Base-by-base conservation (phyloP, 2,329 filamentous ascomycete species). In the Penicillium sp. region DNA sequence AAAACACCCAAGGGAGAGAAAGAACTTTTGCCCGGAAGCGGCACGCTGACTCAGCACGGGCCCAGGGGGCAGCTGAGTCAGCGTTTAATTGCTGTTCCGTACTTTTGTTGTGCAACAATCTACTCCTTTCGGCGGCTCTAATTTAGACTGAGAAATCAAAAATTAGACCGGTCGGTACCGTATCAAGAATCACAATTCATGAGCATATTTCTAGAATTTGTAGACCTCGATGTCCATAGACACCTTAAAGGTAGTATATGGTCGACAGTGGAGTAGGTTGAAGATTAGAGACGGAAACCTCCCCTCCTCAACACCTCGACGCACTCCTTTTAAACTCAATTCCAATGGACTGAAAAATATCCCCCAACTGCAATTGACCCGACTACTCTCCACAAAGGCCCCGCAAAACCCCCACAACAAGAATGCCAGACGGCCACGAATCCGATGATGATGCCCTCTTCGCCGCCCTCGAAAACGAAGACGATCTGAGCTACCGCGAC, bases 371-470 rank as follows among this genome's bases (percentile, higher is more conserved):
- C 41, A 42, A 42, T 28, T 26, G 24, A 42, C 39, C 23, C 5
- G 12, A 42, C 39, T 15, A 4, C 39, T 15, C 4, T 4, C 16
- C 31, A 15, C 33, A 9, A 10, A 34, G 2, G 1, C 6, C 26
- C 26, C 31, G n/a, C 33, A 9, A 10, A 34, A 3, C 2, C 6
- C 26, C 26, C 46, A 39, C 48, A 45, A 46, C 43, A 58, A 64
- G 49, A 52, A 58, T 58, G 51, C 53, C 47, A 45, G 54, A 70
- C 52, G 68, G 73, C 54, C 78, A 80, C 57, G 65, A 66, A 5
- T 77, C 80, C 56, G 79, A 83, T 65, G 80, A 84, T 65, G 84
- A 85, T 62, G 81, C 80, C 42, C 76, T 86, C 49, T 81, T 86
- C 59, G 80, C 80, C 33, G 76, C 79, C 49, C 77, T 86, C 42